These are phyloP conservation scores for Leptomonas seymouri DNA, from an alignment of 208 protist species.

Conservation along the genomic window DNA sequence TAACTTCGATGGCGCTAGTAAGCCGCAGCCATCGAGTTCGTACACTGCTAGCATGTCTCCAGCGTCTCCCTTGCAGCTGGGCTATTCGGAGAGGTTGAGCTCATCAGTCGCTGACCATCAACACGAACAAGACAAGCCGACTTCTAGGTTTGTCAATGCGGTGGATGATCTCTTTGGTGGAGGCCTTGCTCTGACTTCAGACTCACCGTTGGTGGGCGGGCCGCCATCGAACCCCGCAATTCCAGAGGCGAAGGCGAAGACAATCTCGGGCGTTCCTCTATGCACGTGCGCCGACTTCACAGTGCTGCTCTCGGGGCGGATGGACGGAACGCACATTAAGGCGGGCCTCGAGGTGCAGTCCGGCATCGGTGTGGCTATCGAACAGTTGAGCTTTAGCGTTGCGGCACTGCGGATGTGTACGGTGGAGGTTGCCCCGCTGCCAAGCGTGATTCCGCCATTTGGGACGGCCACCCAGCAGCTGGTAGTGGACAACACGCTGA, in stretches of 20 bases:
- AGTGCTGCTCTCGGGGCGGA: conserved; percentile 39
- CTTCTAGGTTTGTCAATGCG: conserved; percentile 4
- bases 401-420: conserved; percentile 66
- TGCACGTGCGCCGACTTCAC: conserved; percentile 61
- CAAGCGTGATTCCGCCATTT: conserved; percentile 41
- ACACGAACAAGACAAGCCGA: not conserved
- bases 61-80: conserved; percentile 5
- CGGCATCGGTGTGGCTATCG: conserved; percentile 27
- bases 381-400: conserved; percentile 70
- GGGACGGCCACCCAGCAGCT: conserved; percentile 49
- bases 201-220: conserved; percentile 10
- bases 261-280: conserved; percentile 29
- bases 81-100: conserved; percentile 2
- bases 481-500: conserved; percentile 55
- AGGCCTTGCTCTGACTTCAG: not conserved
- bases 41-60: conserved; percentile 6
- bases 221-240: not conserved
- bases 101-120: not conserved
- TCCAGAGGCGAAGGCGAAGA: not conserved
- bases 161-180: conserved; percentile 40
- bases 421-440: conserved; percentile 57
- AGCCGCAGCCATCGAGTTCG: conserved; percentile 11
- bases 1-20: conserved; percentile 41
- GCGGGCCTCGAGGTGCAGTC: conserved; percentile 58
- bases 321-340: conserved; percentile 24